Conservation (phyloP, 1,284 basidiomycete genomes). For the Pseudozyma flocculosa region DNA sequence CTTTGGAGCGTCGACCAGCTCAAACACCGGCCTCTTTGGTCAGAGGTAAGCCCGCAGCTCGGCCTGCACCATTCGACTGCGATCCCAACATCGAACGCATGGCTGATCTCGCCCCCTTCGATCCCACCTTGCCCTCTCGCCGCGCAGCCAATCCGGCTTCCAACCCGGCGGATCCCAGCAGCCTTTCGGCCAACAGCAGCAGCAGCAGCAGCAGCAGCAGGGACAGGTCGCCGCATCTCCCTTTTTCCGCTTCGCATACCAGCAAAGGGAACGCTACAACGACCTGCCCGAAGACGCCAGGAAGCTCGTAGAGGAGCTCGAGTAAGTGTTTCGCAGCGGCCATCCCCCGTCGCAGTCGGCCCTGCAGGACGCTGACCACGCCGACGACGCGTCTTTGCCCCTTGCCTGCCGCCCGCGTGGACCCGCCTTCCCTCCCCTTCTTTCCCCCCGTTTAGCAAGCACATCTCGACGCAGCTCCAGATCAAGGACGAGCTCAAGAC, state of each 20-base stretch:
- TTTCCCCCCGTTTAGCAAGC: neutral
- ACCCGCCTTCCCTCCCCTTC: neutral
- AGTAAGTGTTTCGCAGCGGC: conserved; percentile 9
- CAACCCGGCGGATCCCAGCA: conserved; percentile 1
- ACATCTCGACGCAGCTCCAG: conserved; percentile 35
- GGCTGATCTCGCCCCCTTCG: no score
- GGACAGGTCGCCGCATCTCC: conserved; percentile 27
- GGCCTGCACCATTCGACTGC: no score
- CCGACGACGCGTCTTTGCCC: no score
- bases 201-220: conserved; percentile 9
- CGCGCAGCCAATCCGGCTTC: neutral
- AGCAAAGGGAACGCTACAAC: conserved; percentile 55
- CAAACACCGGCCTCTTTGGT: no score
- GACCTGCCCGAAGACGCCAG: conserved; percentile 50
- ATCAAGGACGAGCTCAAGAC: conserved; percentile 43
- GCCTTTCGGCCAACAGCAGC: neutral
- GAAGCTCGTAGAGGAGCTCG: conserved; percentile 51
- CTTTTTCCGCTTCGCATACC: conserved; percentile 41
- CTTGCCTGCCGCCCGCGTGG: no score
- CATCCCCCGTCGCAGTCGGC: no score
- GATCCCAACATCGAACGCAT: no score
- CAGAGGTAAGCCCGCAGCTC: no score
- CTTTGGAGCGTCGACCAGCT: no score
- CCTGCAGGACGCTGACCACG: no score
- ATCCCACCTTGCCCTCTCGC: no score